Percentiles rank a stretch among this genome's conserved stretches.
Evolutionary conservation across 371 early-diverging fungal species (phyloP).

Genomic region (Nematocida sp.): DNA sequence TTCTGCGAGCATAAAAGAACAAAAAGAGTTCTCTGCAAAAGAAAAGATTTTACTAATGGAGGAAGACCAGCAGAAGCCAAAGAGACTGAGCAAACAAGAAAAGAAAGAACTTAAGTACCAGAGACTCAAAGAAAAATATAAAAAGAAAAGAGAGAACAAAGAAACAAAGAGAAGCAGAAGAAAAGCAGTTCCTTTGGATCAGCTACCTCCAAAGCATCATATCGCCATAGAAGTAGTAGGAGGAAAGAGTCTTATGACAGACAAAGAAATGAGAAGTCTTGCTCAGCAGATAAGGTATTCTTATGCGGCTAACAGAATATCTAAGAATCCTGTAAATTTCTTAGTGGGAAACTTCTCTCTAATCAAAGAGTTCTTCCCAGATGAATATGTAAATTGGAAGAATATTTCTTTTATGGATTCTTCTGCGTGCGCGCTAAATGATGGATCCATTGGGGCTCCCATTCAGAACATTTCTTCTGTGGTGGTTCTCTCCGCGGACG

Average conservation of each 20-base stretch:
- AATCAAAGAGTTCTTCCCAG: background rate
- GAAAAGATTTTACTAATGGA: conserved; percentile 5
- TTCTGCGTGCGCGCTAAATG: background rate
- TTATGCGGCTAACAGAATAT: conserved; percentile 15
- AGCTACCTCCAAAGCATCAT: background rate
- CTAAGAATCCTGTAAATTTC: conserved; percentile 6
- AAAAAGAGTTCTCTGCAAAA: conserved; percentile 16
- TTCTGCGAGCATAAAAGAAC: background rate
- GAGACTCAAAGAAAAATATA: conserved; percentile 26
- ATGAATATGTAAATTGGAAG: conserved; percentile 16
- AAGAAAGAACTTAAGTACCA: conserved; percentile 26
- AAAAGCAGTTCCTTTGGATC: conserved; percentile 6
- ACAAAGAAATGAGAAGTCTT: conserved; percentile 43
- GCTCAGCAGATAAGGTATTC: conserved; percentile 26
- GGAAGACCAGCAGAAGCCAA: too few relatives aligned
- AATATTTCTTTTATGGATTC: background rate
- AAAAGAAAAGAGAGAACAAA: conserved; percentile 32
- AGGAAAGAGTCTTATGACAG: conserved; percentile 13
- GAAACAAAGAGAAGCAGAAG: conserved; percentile 9
- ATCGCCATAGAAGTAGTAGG: conserved; percentile 26
- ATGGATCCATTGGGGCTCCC: background rate
- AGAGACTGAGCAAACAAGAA: conserved; percentile 30
- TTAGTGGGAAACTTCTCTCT: conserved; percentile 2
- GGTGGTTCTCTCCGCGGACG: conserved; percentile 16
- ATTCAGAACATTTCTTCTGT: background rate